Percentiles rank a stretch among this genome's conserved stretches.
Evolutionary conservation across 352 stramenopile genomes (phyloP).

Genomic region (Globisporangium perplexum): DNA sequence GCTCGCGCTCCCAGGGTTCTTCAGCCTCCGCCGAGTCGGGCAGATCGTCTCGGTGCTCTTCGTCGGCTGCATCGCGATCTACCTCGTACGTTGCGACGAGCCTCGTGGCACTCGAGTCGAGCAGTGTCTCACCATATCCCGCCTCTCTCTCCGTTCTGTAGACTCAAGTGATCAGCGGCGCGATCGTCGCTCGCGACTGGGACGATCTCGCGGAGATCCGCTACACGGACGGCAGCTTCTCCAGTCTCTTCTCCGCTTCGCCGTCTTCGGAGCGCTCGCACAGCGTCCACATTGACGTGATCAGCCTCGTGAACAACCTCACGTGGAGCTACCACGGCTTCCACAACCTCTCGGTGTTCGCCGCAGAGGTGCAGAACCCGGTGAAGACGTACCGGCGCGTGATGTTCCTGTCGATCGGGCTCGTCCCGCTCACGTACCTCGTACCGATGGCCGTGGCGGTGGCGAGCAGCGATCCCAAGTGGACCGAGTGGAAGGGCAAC

Average conservation of each 20-base stretch:
- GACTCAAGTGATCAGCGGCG: conserved; percentile 32
- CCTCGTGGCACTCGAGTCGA: neutral
- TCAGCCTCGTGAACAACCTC: conserved; percentile 24
- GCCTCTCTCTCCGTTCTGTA: conserved; percentile 2
- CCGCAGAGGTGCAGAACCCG: conserved; percentile 30
- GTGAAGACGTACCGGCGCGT: conserved; percentile 31
- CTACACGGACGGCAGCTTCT: conserved; percentile 13
- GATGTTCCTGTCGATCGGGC: conserved; percentile 25
- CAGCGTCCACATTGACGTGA: conserved; percentile 17
- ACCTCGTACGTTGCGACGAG: conserved; percentile 20
- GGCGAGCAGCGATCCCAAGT: conserved; percentile 31
- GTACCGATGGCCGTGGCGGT: conserved; percentile 28
- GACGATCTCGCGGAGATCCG: conserved; percentile 24
- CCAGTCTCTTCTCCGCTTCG: neutral
- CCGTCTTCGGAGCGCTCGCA: neutral
- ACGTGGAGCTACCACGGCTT: conserved; percentile 57
- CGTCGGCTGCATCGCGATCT: conserved; percentile 30
- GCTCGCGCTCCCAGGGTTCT: conserved; percentile 41
- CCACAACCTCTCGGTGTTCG: conserved; percentile 49
- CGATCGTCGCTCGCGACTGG: conserved; percentile 28
- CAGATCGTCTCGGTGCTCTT: conserved; percentile 23
- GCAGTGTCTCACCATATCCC: neutral
- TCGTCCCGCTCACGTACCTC: conserved; percentile 46
- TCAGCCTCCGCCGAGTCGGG: conserved; percentile 32
- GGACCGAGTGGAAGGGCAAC: conserved; percentile 35